Evolutionary conservation across 352 stramenopile genomes (phyloP), one percentile per base, ranked within the genome.

Genomic region (Plasmopara halstedii): DNA sequence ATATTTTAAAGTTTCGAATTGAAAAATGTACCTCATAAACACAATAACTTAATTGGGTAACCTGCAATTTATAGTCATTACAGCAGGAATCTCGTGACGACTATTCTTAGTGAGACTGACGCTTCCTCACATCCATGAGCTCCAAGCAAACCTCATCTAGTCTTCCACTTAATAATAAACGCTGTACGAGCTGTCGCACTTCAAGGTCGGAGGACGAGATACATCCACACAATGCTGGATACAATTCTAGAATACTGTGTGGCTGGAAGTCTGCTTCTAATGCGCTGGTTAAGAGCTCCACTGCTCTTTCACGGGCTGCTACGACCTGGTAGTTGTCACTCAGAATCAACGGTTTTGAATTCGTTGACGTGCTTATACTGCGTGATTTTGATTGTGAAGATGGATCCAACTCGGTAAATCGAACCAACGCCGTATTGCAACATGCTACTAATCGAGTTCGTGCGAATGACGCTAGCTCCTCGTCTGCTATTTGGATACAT

Each of bases 201-300:
- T 85, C 67, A 13, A 71, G 45, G 37, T 85, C 65, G 11, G 59
- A 56, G 19, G 74, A 88, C 35, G 72, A 74, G 43, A 93, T 93
- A 58, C 77, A 89, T 15, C 55, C 62, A 33, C 82, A 93, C n/a
- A 93, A 54, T 20, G 77, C 61, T 2, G 72, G 66, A 51, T 87
- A 93, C 66, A 93, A 71, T 39, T 80, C 73, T 27, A 91, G 56
- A 18, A 91, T 53, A 44, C 65, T 76, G 8, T 61, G 72, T 18
- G 76, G 62, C 10, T 59, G 64, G 53, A 90, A 51, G 0, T 65
- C 64, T 3, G 79, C 71, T 42, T 87, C 74, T 4, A 64, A 53
- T 10, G 67, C 57, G 36, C 61, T 88, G 29, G 44, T 70, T 15
- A 93, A 62, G 7, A 93, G 50, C 27, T 87, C 68, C 21, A 89